Conservation (phyloP, 352 stramenopile species). For the Pythium coloratum region DNA sequence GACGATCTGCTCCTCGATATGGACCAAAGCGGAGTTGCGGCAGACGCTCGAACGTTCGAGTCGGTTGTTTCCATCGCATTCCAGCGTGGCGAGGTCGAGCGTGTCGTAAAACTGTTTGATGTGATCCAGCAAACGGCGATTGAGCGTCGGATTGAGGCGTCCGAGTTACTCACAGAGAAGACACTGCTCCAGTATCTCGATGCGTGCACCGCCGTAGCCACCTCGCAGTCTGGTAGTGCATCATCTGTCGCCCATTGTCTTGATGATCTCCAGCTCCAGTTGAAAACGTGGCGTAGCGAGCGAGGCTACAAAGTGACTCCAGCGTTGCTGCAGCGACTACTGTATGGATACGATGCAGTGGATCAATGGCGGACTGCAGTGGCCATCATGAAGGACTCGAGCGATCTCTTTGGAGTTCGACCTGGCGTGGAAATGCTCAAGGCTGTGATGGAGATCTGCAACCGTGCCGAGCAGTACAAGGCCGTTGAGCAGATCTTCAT, state of each 20-base stretch:
- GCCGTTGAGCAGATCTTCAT: constrained; percentile 63
- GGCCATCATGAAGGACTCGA: constrained; percentile 46
- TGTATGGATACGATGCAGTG: constrained; percentile 48
- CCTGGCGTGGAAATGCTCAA: constrained; percentile 55
- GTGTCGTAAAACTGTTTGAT: constrained; percentile 21
- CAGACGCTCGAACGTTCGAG: constrained; percentile 16
- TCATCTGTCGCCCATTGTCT: constrained; percentile 11
- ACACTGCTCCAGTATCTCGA: constrained; percentile 22
- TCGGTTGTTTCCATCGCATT: constrained; percentile 5
- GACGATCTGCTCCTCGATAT: constrained; percentile 18
- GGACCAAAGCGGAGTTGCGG: not conserved
- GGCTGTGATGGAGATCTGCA: constrained; percentile 68
- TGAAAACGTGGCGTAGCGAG: constrained; percentile 43
- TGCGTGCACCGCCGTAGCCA: constrained; percentile 12
- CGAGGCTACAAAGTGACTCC: constrained; percentile 16
- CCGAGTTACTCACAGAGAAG: constrained; percentile 14
- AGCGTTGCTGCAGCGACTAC: constrained; percentile 40
- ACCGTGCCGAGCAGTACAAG: constrained; percentile 46
- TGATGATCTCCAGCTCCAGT: constrained; percentile 30
- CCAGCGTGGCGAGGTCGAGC: constrained; percentile 12
- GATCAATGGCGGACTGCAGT: constrained; percentile 52
- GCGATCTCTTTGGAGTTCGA: constrained; percentile 36
- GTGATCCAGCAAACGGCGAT: not conserved
- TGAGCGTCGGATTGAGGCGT: not conserved
- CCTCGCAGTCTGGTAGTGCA: not conserved